Evolutionary conservation across 2,329 filamentous ascomycete species (phyloP).

Genomic region (Lasiodiplodia sp.): DNA sequence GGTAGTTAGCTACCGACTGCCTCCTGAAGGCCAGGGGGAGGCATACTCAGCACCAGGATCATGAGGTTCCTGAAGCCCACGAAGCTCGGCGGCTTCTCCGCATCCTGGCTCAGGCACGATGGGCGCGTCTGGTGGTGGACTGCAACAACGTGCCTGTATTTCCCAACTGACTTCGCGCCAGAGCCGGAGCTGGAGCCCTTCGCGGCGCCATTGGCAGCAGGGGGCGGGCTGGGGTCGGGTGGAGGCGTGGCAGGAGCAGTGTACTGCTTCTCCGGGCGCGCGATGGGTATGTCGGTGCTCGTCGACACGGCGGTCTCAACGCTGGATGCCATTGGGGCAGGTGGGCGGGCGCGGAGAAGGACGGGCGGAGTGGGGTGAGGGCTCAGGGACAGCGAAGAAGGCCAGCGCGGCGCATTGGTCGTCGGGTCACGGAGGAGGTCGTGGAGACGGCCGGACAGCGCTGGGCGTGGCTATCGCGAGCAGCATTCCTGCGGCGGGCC

Average conservation of each 20-base stretch:
- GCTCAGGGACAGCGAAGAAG: constrained; percentile 12
- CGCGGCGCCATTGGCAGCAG: constrained; percentile 33
- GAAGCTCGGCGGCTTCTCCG: constrained; percentile 78
- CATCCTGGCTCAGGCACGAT: constrained; percentile 87
- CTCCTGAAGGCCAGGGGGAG: constrained; percentile 23
- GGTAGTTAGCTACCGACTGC: constrained; percentile 36
- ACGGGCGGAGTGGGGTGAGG: constrained; percentile 8
- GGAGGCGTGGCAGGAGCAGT: constrained; percentile 33
- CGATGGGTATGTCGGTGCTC: constrained; percentile 38
- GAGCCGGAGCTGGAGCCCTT: constrained; percentile 23
- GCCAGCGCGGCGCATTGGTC: constrained; percentile 26
- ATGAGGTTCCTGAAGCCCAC: constrained; percentile 95
- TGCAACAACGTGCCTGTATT: constrained; percentile 92
- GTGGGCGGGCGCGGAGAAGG: constrained; percentile 12
- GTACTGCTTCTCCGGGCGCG: constrained; percentile 38
- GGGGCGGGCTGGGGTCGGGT: constrained; percentile 29
- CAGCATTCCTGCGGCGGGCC: constrained; percentile 21
- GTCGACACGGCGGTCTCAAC: constrained; percentile 38
- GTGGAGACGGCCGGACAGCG: background rate
- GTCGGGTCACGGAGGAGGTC: constrained; percentile 9
- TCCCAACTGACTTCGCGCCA: constrained; percentile 49
- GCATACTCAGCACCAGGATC: constrained; percentile 85
- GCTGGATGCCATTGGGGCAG: constrained; percentile 30
- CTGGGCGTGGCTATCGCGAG: constrained; percentile 15
- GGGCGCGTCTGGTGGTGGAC: constrained; percentile 76